These are phyloP conservation scores for Murraya koenigii DNA, from an alignment of 345 rosid genomes.

Conservation along the genomic window DNA sequence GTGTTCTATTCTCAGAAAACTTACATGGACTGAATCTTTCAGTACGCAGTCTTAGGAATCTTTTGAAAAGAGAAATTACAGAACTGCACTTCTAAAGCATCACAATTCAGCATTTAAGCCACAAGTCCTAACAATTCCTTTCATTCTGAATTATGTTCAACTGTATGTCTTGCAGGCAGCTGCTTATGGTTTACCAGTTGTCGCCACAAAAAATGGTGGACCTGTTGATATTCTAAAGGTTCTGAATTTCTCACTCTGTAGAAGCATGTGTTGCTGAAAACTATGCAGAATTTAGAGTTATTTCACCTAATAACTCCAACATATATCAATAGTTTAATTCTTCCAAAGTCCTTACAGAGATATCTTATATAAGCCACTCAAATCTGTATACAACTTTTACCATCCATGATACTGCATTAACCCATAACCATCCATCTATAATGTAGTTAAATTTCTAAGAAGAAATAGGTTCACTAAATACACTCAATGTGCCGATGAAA, in stretches of 20 bases:
- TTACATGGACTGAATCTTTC: not conserved
- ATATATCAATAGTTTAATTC: no score
- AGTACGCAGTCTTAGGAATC: not conserved
- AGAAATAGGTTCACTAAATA: not conserved
- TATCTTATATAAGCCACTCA: not conserved
- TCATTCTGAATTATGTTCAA: not conserved
- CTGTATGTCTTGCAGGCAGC: conserved; percentile 46
- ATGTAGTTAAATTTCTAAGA: not conserved
- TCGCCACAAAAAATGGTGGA: conserved; percentile 71
- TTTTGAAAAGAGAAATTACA: not conserved
- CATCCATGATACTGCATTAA: not conserved
- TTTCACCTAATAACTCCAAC: not conserved
- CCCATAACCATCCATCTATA: not conserved
- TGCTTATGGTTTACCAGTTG: conserved; percentile 67
- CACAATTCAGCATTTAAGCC: not conserved
- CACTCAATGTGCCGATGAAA: not conserved
- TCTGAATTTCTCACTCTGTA: not conserved
- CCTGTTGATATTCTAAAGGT: conserved; percentile 67
- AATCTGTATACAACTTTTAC: not conserved
- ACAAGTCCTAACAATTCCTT: not conserved
- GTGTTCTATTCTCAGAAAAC: not conserved
- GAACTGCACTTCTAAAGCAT: not conserved
- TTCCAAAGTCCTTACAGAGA: not conserved
- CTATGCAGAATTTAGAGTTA: not conserved
- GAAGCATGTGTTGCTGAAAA: not conserved